phyloP scores from a whole-genome alignment of 2,329 filamentous ascomycete species.

The Penicillium sp. region DNA sequence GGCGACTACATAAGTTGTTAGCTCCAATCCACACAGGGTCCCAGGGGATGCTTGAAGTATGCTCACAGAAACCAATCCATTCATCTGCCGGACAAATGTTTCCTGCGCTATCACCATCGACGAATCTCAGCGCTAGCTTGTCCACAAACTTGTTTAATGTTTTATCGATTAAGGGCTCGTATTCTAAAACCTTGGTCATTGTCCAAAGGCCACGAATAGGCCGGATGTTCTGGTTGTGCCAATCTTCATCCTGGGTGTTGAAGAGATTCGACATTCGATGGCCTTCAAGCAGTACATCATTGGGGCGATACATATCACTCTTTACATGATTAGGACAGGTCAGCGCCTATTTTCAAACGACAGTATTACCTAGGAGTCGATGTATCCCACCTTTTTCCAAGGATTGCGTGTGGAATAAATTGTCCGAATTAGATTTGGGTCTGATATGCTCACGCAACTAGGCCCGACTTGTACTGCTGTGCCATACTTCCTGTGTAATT shows the following conservation, averaged over 20 bases:
- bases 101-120: constrained; percentile 15
- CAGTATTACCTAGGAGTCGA: not conserved
- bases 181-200: constrained; percentile 29
- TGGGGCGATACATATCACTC: constrained; percentile 31
- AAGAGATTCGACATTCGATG: constrained; percentile 28
- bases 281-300: constrained; percentile 26
- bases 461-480: constrained; percentile 43
- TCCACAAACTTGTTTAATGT: constrained; percentile 25
- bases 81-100: constrained; percentile 19
- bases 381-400: constrained; percentile 18
- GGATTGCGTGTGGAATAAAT: constrained; percentile 32
- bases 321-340: constrained; percentile 2
- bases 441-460: constrained; percentile 40
- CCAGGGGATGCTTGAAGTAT: not conserved
- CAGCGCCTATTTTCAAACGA: not conserved
- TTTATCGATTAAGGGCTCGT: constrained; percentile 28
- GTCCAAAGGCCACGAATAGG: constrained; percentile 24
- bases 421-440: constrained; percentile 38
- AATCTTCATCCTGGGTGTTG: constrained; percentile 27
- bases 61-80: constrained; percentile 24
- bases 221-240: constrained; percentile 26
- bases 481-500: constrained; percentile 41
- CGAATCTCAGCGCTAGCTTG: constrained; percentile 23
- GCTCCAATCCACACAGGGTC: not conserved
- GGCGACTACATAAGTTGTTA: constrained; percentile 13